Conservation (phyloP, 768 basidiomycete species). For the Lepiota subincarnata region DNA sequence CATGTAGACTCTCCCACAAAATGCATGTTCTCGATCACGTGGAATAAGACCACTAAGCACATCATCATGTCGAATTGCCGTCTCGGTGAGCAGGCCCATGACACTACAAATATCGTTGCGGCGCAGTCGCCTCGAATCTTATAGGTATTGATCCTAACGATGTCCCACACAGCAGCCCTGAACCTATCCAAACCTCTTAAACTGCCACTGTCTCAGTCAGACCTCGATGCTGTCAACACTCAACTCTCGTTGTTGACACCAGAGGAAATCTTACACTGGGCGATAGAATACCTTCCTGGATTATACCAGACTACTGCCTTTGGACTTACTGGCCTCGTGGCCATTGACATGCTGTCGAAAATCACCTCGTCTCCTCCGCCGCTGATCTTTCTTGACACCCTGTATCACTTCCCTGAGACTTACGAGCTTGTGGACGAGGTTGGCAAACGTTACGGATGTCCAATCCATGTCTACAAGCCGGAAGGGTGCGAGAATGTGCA, state of each 20-base stretch:
- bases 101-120: neutral
- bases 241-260: constrained; percentile 70
- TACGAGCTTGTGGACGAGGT: constrained; percentile 86
- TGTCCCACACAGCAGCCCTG: constrained; percentile 6
- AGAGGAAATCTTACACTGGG: constrained; percentile 86
- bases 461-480: constrained; percentile 77
- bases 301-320: constrained; percentile 96
- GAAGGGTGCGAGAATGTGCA: constrained; percentile 57
- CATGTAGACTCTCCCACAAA: neutral
- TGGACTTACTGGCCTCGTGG: constrained; percentile 90
- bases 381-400: constrained; percentile 93
- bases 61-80: constrained; percentile 9
- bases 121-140: neutral
- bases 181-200: constrained; percentile 41
- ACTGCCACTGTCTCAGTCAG: constrained; percentile 53
- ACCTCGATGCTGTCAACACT: constrained; percentile 67
- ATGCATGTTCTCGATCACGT: constrained; percentile 2
- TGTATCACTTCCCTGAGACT: constrained; percentile 95
- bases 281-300: constrained; percentile 68
- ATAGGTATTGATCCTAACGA: neutral
- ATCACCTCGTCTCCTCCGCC: constrained; percentile 66
- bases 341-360: constrained; percentile 92
- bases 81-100: neutral
- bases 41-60: constrained; percentile 10
- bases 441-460: constrained; percentile 64